A percentile compares a stretch with the other conserved stretches of the same genome.
phyloP scores from a whole-genome alignment of 352 stramenopile genomes.

The Pythium phragmiticola region DNA sequence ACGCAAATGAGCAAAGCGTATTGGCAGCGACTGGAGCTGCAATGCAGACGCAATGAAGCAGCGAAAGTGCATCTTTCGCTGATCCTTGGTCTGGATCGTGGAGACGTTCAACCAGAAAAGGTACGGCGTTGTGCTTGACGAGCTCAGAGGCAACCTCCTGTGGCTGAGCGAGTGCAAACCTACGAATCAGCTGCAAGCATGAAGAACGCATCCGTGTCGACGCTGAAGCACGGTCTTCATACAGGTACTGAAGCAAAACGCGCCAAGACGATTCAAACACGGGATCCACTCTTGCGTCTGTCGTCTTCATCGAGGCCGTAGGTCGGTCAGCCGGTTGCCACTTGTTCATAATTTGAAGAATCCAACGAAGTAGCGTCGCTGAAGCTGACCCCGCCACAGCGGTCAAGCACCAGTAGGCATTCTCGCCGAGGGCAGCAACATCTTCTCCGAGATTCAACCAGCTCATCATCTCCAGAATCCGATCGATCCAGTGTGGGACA shows the following conservation, averaged over 20 bases:
- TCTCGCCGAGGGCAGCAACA: neutral
- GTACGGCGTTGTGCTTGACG: neutral
- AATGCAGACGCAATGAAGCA: constrained; percentile 6
- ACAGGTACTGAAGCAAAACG: constrained; percentile 4
- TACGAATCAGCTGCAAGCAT: neutral
- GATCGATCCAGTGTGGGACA: neutral
- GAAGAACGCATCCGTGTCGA: neutral
- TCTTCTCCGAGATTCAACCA: neutral
- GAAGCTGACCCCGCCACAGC: neutral
- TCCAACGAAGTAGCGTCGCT: neutral
- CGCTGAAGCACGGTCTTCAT: neutral
- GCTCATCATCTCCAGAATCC: constrained; percentile 5
- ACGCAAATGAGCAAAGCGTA: neutral
- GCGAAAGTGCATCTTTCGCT: neutral
- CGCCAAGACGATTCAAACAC: neutral
- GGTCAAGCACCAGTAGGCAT: neutral
- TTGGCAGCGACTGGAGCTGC: neutral
- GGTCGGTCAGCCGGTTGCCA: neutral
- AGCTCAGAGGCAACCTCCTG: neutral
- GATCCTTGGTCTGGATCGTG: constrained; percentile 3
- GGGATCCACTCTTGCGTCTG: neutral
- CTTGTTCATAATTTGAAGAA: neutral
- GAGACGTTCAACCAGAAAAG: constrained; percentile 2
- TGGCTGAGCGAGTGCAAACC: neutral
- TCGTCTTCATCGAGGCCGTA: neutral